Evolutionary conservation across 345 rosid genomes (phyloP).

Genomic region (Citrus unshiu): DNA sequence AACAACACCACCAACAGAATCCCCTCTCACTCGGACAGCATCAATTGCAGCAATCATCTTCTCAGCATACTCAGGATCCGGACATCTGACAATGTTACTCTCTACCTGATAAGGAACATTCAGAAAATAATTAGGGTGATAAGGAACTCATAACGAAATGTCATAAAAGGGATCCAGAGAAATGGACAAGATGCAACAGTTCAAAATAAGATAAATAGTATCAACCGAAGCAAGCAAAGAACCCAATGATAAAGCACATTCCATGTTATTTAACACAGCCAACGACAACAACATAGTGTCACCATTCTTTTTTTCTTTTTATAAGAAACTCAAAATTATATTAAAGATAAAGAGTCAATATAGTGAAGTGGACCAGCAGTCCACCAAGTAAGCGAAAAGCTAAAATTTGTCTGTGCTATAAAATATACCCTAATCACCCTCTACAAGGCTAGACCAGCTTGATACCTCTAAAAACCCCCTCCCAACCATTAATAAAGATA

Average conservation of each 20-base stretch:
- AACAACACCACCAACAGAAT: slow-evolving; percentile 94
- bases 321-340: too few relatives aligned
- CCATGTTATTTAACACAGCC: not conserved
- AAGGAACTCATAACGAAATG: not conserved
- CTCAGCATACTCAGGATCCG: slow-evolving; percentile 92
- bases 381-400: too few relatives aligned
- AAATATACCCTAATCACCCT: not conserved
- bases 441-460: not conserved
- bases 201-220: not conserved
- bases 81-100: slow-evolving; percentile 92
- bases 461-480: not conserved
- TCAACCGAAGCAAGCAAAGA: not conserved
- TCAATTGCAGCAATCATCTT: slow-evolving; percentile 97
- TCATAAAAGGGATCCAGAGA: not conserved
- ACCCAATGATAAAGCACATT: not conserved
- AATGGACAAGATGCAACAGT: not conserved
- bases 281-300: not conserved
- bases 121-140: slow-evolving; percentile 6
- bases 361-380: not conserved
- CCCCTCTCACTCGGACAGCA: slow-evolving; percentile 76
- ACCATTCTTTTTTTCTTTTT: not conserved
- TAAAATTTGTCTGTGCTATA: too few relatives aligned
- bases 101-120: slow-evolving; percentile 57
- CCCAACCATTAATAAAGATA: not conserved
- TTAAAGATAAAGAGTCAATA: too few relatives aligned